phyloP scores from a whole-genome alignment of 2,329 filamentous ascomycete species.

The Aspergillus tanneri region DNA sequence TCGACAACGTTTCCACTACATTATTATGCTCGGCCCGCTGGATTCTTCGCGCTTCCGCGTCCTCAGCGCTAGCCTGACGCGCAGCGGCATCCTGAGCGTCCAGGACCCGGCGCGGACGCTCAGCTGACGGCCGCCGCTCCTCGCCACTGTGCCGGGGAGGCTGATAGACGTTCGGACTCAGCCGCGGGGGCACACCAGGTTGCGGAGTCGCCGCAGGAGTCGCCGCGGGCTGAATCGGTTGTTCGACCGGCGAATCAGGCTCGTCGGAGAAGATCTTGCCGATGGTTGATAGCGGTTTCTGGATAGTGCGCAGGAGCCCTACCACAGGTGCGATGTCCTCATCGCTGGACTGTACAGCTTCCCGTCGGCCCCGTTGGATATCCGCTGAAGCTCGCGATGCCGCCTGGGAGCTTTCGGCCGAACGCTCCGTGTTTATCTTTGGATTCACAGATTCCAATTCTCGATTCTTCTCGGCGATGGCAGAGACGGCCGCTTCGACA shows the following conservation, averaged over 20 bases:
- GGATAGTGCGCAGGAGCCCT: constrained; percentile 84
- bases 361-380: constrained; percentile 50
- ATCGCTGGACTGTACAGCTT: constrained; percentile 44
- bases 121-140: constrained; percentile 24
- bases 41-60: constrained; percentile 79
- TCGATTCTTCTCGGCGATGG: constrained; percentile 87
- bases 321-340: constrained; percentile 80
- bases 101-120: constrained; percentile 44
- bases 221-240: constrained; percentile 33
- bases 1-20: constrained; percentile 87
- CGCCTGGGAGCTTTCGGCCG: constrained; percentile 56
- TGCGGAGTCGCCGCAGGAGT: constrained; percentile 50
- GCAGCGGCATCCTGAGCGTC: constrained; percentile 85
- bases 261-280: constrained; percentile 90
- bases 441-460: constrained; percentile 50
- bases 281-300: constrained; percentile 85
- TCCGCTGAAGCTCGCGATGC: constrained; percentile 61
- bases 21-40: constrained; percentile 82
- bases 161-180: constrained; percentile 48
- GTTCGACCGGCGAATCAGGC: constrained; percentile 38
- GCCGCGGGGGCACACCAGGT: constrained; percentile 51
- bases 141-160: constrained; percentile 44
- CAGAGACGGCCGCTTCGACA: constrained; percentile 93
- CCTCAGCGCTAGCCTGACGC: constrained; percentile 84
- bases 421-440: constrained; percentile 43